A percentile compares a stretch with the other conserved stretches of the same genome.
phyloP scores from a whole-genome alignment of 306 rosid species.

The Medicago ruthenica region DNA sequence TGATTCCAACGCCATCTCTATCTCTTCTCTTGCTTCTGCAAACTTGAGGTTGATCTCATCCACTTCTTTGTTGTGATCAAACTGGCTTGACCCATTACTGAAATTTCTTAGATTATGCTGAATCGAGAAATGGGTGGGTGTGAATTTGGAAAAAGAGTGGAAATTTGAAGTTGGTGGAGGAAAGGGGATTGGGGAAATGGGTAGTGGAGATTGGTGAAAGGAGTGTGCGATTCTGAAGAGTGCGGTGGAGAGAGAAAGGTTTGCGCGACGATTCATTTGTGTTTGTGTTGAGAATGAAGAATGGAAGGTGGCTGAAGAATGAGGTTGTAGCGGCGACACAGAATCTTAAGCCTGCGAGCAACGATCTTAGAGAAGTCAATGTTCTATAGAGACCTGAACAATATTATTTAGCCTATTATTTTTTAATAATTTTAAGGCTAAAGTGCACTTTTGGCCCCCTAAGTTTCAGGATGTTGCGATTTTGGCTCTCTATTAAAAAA shows the following conservation, averaged over 20 bases:
- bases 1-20: conserved; percentile 93
- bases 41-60: conserved; percentile 92
- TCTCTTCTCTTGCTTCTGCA: conserved; percentile 94
- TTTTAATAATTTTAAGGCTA: no score
- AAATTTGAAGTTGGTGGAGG: conserved; percentile 44
- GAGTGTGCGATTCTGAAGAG: conserved; percentile 44
- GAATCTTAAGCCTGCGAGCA: no score
- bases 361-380: no score
- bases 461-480: no score
- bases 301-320: background rate
- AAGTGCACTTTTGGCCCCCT: no score
- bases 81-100: conserved; percentile 49
- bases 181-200: conserved; percentile 35
- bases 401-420: no score
- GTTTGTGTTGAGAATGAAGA: background rate
- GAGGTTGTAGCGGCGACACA: conserved; percentile 18
- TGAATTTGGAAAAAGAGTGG: conserved; percentile 39
- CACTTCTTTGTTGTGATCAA: conserved; percentile 72
- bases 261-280: conserved; percentile 57
- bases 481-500: no score
- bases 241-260: conserved; percentile 46
- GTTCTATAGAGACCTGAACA: background rate
- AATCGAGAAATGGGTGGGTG: conserved; percentile 39
- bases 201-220: conserved; percentile 35
- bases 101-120: conserved; percentile 44